Evolutionary conservation across 345 rosid genomes (phyloP).

Genomic region (Lagerstroemia speciosa): DNA sequence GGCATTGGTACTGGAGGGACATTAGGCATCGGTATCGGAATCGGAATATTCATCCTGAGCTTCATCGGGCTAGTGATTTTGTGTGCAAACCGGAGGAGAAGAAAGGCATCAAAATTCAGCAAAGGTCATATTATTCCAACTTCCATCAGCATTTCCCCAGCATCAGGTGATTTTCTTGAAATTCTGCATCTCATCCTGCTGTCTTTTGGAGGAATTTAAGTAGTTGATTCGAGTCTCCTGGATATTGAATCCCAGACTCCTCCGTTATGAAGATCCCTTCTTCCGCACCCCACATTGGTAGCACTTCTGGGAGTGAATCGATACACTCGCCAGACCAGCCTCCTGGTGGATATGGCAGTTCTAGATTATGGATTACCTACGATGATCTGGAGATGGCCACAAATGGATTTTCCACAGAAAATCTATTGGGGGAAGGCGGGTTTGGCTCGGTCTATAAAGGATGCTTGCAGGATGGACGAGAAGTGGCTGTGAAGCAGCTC

Average conservation of each 20-base stretch:
- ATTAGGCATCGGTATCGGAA: conserved; percentile 43
- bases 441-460: conserved; percentile 90
- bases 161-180: background rate
- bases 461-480: conserved; percentile 61
- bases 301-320: conserved; percentile 46
- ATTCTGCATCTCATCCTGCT: conserved; percentile 22
- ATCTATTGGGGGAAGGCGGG: conserved; percentile 87
- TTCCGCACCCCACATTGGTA: conserved; percentile 57
- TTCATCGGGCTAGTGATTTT: conserved; percentile 46
- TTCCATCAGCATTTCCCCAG: conserved; percentile 19
- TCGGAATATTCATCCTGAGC: conserved; percentile 44
- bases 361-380: conserved; percentile 53
- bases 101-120: conserved; percentile 25
- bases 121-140: conserved; percentile 57
- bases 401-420: conserved; percentile 62
- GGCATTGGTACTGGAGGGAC: conserved; percentile 28
- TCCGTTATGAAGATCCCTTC: conserved; percentile 38
- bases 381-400: conserved; percentile 74
- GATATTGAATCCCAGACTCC: conserved; percentile 32
- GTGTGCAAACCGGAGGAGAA: conserved; percentile 51
- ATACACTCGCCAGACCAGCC: conserved; percentile 40
- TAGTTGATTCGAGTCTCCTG: background rate
- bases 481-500: conserved; percentile 78
- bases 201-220: conserved; percentile 5
- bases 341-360: conserved; percentile 52